Evolutionary conservation across 352 stramenopile genomes (phyloP), one percentile per base, ranked within the genome.

Genomic region (Poterioochromonas sp.): DNA sequence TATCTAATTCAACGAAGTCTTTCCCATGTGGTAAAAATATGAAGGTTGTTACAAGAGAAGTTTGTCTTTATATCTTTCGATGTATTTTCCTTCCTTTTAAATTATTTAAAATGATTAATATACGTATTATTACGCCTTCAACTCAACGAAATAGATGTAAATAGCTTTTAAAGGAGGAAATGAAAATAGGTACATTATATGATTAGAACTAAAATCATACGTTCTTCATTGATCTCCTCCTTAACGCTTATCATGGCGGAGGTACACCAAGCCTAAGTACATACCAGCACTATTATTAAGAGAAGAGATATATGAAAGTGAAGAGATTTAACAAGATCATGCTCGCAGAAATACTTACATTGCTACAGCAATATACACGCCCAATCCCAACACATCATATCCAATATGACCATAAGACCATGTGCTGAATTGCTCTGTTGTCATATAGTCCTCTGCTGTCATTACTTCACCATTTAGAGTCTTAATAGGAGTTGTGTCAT

Each of bases 331-430:
- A 58, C 15, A 15, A 26, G 26, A 58, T 26, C 47, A 26, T 26
- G 15, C 15, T 26, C 15, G 15, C 15, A 58, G 47, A 58, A 15
- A 58, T 26, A 58, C 47, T 58, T 58, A 58, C 47, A 58, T 26
- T 58, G 47, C 47, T 26, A 58, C 15, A 26, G 47, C 47, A 26
- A 68, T 68, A 26, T n/a, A 68, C 29, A 68, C 12, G 58, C 15
- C 5, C 18, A 94, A 63, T 85, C 88, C 69, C 47, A 76, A 11
- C 11, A 41, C 69, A 76, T 78, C 62, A 22, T 53, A 47, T 29
- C 63, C 60, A 0, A 77, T 29, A n/a, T 80, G 35, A 37, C 78
- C 76, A 40, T 80, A 80, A 35, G 35, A 39, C 54, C 76, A 80
- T 34, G 11, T 58, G 5, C 15, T 34, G 37, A 74, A 54, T n/a